Evolutionary conservation across 371 early-diverging fungal species (phyloP).

Genomic region (Lichtheimia ramosa): DNA sequence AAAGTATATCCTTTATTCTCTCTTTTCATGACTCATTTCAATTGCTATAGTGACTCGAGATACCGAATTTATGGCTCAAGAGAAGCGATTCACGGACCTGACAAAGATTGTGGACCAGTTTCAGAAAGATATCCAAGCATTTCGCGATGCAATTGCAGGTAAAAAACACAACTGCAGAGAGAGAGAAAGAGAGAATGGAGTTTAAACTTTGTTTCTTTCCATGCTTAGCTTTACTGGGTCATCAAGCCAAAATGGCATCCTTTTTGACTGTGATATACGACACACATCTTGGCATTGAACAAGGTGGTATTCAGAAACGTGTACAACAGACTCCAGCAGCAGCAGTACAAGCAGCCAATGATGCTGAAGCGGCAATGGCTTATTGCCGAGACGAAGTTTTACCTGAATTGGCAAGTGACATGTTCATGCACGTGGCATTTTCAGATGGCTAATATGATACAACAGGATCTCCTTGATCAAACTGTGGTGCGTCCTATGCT

Average conservation of each 20-base stretch:
- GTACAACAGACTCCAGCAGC: slow-evolving; percentile 54
- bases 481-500: slow-evolving; percentile 65
- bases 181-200: not conserved
- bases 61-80: slow-evolving; percentile 62
- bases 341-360: slow-evolving; percentile 59
- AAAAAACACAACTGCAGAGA: not conserved
- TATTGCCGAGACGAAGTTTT: slow-evolving; percentile 61
- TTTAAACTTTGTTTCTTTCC: not conserved
- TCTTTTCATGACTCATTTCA: not conserved
- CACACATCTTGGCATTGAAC: slow-evolving; percentile 23
- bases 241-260: slow-evolving; percentile 69
- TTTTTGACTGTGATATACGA: slow-evolving; percentile 60
- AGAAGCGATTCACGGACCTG: slow-evolving; percentile 59
- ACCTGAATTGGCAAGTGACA: slow-evolving; percentile 62
- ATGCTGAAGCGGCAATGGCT: slow-evolving; percentile 61
- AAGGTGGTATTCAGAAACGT: slow-evolving; percentile 37
- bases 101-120: slow-evolving; percentile 56
- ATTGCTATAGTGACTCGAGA: slow-evolving; percentile 62
- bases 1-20: not conserved
- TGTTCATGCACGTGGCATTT: not conserved
- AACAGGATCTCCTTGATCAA: slow-evolving; percentile 68
- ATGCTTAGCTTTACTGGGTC: slow-evolving; percentile 56
- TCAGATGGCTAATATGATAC: not conserved
- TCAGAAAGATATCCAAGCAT: slow-evolving; percentile 69
- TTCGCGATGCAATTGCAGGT: slow-evolving; percentile 74